These are phyloP conservation scores for Imleria badia DNA, from an alignment of 768 basidiomycete genomes.

Conservation along the genomic window DNA sequence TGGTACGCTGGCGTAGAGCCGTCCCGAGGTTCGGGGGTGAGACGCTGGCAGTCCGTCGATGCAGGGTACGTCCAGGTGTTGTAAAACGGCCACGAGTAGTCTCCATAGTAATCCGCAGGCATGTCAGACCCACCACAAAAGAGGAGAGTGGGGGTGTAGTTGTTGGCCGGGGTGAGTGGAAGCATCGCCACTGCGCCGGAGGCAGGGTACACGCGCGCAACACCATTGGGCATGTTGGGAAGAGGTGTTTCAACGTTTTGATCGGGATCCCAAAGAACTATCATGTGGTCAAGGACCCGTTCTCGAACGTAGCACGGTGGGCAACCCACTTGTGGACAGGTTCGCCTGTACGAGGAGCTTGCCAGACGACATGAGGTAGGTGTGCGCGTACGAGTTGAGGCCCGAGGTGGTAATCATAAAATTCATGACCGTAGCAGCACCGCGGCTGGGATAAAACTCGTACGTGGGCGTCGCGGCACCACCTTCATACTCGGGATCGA, in stretches of 20 bases:
- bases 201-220: conserved; percentile 85
- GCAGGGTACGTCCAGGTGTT: conserved; percentile 75
- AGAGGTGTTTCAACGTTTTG: conserved; percentile 59
- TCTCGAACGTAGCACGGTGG: neutral
- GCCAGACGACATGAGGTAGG: conserved; percentile 72
- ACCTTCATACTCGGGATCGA: conserved; percentile 59
- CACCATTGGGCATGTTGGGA: conserved; percentile 69
- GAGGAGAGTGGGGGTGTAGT: conserved; percentile 79
- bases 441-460: conserved; percentile 74
- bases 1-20: conserved; percentile 59
- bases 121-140: conserved; percentile 92
- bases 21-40: conserved; percentile 81
- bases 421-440: conserved; percentile 49
- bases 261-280: conserved; percentile 52
- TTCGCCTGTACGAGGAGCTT: conserved; percentile 81
- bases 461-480: conserved; percentile 73
- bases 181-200: conserved; percentile 89
- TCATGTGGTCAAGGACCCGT: neutral
- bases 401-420: conserved; percentile 75
- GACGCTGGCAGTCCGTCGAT: conserved; percentile 72
- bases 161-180: conserved; percentile 85
- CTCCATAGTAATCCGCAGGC: conserved; percentile 68
- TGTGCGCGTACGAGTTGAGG: conserved; percentile 73
- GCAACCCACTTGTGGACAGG: conserved; percentile 58
- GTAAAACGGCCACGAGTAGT: conserved; percentile 70